Percentiles rank a stretch among this genome's conserved stretches.
Evolutionary conservation across 352 stramenopile genomes (phyloP).

Genomic region (Pythium insidiosum): DNA sequence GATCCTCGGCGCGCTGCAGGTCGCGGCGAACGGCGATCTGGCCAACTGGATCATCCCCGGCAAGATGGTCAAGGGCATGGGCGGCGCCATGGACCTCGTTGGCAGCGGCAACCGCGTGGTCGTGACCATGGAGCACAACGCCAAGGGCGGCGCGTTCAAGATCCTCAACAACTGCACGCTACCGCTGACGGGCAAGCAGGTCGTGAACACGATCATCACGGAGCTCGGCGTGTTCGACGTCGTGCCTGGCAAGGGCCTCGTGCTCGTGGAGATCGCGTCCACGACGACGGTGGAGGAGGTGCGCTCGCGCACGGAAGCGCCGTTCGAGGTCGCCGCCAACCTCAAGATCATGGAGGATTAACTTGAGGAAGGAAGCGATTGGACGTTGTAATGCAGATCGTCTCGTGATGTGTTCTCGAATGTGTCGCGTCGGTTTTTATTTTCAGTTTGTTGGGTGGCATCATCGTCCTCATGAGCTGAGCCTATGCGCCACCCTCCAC

Average conservation of each 20-base stretch:
- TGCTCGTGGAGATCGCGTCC: constrained; percentile 85
- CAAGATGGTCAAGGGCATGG: constrained; percentile 97
- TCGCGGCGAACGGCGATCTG: constrained; percentile 90
- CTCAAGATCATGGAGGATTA: constrained; percentile 65
- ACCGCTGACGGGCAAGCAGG: constrained; percentile 91
- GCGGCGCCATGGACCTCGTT: constrained; percentile 96
- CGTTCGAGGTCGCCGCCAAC: constrained; percentile 51
- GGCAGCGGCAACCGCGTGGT: constrained; percentile 90
- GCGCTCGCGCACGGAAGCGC: constrained; percentile 62
- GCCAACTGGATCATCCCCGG: constrained; percentile 96
- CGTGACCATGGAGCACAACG: constrained; percentile 96
- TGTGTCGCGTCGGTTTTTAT: no score
- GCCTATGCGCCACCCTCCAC: no score
- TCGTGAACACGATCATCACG: constrained; percentile 93
- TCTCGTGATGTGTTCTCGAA: no score
- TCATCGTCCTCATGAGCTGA: no score
- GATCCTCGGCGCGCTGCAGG: constrained; percentile 93
- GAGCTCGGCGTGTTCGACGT: constrained; percentile 87
- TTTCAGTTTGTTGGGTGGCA: no score
- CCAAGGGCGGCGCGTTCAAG: constrained; percentile 91
- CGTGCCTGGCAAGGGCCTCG: constrained; percentile 53
- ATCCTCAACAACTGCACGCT: constrained; percentile 92
- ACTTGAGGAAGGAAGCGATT: background rate
- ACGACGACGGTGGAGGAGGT: constrained; percentile 81
- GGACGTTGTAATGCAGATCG: background rate